Base-by-base conservation (phyloP, 495 filamentous ascomycete genomes). In the Aspergillus coremiiformis region DNA sequence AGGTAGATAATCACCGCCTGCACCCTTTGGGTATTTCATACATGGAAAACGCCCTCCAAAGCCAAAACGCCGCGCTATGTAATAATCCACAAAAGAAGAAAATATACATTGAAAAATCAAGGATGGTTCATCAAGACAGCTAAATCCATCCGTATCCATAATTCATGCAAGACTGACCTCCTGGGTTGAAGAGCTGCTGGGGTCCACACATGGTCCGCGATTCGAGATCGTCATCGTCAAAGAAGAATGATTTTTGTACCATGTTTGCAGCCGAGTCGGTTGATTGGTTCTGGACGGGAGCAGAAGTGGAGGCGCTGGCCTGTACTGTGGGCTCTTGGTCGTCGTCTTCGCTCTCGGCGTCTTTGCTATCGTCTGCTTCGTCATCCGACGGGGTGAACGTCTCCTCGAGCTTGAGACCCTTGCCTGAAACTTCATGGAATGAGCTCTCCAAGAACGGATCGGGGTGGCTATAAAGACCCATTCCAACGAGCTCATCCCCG, bases 351-450 rank as follows among this genome's bases (percentile, higher is more conserved):
- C 62, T 71, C 5, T 74, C 70, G 10, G 69, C 70, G 9, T 75
- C 76, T 3, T 64, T 55, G 11, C 61, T 63, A 12, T 76, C 71
- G 8, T 70, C 72, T 17, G 73, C 73, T 12, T 72, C 79, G 0
- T 79, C 75, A 5, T 79, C 76, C 1, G 82, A 65, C 11, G 89
- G 88, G 27, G 82, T 82, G 77, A 87, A 94, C 5, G 84, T 84
- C 54, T 92, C 88, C 70, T 91, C 88, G 12, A 94, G 71, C 61
- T 91, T 94, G 58, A 91, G 66, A 0, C 87, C 87, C 60, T 87
- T 87, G 37, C 87, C 86, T 11, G 72, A 76, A 1, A 63, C 42
- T 27, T 55, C 60, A 32, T 62, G 61, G 15, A 76, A 75, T 5
- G 76, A 72, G 27, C 75, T 76, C 39, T 76, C 77, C 7, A 64